A percentile compares a stretch with the other conserved stretches of the same genome.
Conservation (phyloP, 2,329 filamentous ascomycete genomes). For the Cladosporium sp. region DNA sequence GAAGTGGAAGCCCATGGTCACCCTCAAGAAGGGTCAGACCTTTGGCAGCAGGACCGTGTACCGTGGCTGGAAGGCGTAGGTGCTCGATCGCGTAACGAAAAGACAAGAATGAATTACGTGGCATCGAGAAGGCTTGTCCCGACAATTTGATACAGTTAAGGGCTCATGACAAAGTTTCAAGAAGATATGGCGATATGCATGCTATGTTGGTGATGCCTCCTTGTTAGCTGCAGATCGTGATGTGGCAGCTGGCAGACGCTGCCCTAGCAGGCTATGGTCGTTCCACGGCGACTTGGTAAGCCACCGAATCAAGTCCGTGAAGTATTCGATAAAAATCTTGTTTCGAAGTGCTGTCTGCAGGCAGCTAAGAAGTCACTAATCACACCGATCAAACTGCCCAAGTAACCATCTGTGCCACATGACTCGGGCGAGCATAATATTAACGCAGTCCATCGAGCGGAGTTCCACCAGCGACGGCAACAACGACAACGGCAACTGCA, state of each 20-base stretch:
- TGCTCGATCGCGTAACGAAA: background rate
- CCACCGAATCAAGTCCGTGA: background rate
- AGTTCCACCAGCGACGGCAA: background rate
- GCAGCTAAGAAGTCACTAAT: background rate
- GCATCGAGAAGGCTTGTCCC: background rate
- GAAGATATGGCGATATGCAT: background rate
- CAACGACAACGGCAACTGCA: background rate
- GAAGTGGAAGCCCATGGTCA: slow-evolving; percentile 74
- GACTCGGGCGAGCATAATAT: background rate
- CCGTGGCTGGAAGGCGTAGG: slow-evolving; percentile 70
- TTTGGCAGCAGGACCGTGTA: slow-evolving; percentile 84
- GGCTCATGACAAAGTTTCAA: background rate
- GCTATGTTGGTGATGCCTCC: background rate
- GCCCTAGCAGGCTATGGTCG: background rate
- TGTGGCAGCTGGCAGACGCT: background rate
- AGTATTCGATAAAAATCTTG: background rate
- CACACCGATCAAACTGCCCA: background rate
- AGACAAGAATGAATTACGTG: background rate
- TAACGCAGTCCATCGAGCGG: background rate
- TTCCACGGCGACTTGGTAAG: background rate
- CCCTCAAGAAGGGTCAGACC: slow-evolving; percentile 80
- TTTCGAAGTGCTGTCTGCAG: background rate
- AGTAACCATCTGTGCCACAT: background rate
- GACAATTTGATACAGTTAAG: background rate
- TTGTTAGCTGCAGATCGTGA: background rate